Conservation (phyloP, 2,329 filamentous ascomycete species). For the Curvularia sp. region DNA sequence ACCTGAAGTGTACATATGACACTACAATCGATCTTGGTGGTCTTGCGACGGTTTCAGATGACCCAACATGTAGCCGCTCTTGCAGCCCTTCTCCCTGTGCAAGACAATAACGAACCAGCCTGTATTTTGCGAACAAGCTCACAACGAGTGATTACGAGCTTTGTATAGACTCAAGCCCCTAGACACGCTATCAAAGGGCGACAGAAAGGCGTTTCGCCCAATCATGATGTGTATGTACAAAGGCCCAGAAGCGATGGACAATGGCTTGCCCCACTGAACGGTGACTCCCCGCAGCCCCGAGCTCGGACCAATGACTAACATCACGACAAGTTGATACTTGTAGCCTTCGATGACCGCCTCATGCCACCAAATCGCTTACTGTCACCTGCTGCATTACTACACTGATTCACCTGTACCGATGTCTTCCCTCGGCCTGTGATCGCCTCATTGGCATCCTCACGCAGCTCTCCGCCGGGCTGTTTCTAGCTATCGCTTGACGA, state of each 20-base stretch:
- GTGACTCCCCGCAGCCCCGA: slow-evolving; percentile 20
- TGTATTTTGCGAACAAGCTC: no score
- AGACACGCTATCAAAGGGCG: slow-evolving; percentile 2
- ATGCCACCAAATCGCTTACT: slow-evolving; percentile 5
- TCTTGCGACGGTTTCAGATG: not conserved
- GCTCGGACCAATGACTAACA: slow-evolving; percentile 22
- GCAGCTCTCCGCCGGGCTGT: slow-evolving; percentile 32
- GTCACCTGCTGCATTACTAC: slow-evolving; percentile 6
- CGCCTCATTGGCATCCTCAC: slow-evolving; percentile 35
- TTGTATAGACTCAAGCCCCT: no score
- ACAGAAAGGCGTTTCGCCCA: slow-evolving; percentile 12
- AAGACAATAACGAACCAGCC: not conserved
- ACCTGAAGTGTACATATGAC: not conserved
- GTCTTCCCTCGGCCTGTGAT: slow-evolving; percentile 27
- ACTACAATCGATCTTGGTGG: not conserved
- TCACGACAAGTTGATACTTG: slow-evolving; percentile 12
- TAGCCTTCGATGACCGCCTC: slow-evolving; percentile 8
- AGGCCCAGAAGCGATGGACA: slow-evolving; percentile 10
- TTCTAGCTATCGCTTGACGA: slow-evolving; percentile 27
- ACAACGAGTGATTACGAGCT: not conserved
- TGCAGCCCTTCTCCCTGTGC: not conserved
- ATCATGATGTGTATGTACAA: not conserved
- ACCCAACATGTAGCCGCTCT: not conserved
- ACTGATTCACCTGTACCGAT: slow-evolving; percentile 13
- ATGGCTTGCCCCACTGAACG: slow-evolving; percentile 8